phyloP scores from a whole-genome alignment of 805 yeast genomes.

The Ogataea pini region DNA sequence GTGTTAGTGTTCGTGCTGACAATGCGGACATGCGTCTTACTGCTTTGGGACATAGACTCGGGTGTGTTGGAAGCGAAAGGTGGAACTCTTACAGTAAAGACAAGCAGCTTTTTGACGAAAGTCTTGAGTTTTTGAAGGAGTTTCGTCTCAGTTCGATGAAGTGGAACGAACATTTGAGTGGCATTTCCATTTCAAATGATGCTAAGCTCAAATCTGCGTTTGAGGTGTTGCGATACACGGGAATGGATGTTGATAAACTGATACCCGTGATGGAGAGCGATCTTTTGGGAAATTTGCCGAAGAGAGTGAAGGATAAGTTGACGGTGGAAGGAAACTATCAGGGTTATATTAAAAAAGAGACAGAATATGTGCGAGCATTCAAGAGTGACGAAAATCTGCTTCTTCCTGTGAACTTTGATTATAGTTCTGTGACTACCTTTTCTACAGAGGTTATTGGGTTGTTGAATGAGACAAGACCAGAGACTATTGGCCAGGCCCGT shows the following conservation, averaged over 20 bases:
- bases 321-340: conserved; percentile 81
- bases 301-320: conserved; percentile 57
- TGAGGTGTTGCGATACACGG: conserved; percentile 65
- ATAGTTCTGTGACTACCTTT: conserved; percentile 57
- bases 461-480: conserved; percentile 76
- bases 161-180: conserved; percentile 60
- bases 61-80: conserved; percentile 65
- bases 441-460: conserved; percentile 73
- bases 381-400: conserved; percentile 76
- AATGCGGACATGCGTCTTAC: conserved; percentile 91
- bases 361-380: conserved; percentile 70
- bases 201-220: conserved; percentile 62
- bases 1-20: conserved; percentile 88
- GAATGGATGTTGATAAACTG: conserved; percentile 33
- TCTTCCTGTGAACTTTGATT: conserved; percentile 71
- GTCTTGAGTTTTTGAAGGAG: conserved; percentile 46
- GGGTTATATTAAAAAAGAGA: conserved; percentile 76
- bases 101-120: conserved; percentile 42
- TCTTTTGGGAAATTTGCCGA: conserved; percentile 32
- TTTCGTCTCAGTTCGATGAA: conserved; percentile 52
- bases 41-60: conserved; percentile 59
- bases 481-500: conserved; percentile 92
- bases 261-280: conserved; percentile 40
- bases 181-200: conserved; percentile 52
- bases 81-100: conserved; percentile 51